Evolutionary conservation across 148 eudicot species (phyloP).

Genomic region (Chenopodium album): DNA sequence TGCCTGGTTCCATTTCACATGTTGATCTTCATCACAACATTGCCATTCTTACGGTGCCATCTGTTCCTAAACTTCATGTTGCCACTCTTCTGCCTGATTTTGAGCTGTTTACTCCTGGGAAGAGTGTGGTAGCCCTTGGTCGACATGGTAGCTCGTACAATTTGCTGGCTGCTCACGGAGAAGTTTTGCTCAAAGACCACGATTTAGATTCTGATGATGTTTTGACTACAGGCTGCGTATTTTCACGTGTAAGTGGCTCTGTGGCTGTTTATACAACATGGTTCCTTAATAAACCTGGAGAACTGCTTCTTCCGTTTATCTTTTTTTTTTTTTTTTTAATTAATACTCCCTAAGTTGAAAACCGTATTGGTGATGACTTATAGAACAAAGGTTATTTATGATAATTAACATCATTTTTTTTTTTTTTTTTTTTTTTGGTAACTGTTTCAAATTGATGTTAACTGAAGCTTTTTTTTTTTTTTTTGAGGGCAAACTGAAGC

Average conservation of each 20-base stretch:
- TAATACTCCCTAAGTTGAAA: too few species aligned
- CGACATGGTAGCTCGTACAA: neutral
- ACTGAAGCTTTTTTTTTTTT: too few species aligned
- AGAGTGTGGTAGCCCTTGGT: constrained; percentile 7
- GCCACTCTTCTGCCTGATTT: neutral
- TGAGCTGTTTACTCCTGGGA: neutral
- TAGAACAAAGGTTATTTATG: too few species aligned
- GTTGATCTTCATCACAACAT: constrained; percentile 13
- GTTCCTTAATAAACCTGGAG: too few species aligned
- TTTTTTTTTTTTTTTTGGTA: too few species aligned
- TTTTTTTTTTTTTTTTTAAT: too few species aligned
- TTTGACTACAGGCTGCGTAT: neutral
- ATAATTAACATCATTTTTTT: too few species aligned
- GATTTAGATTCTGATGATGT: constrained; percentile 3
- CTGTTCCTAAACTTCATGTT: neutral
- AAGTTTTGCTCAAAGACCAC: neutral
- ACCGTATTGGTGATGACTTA: too few species aligned
- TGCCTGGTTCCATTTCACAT: neutral
- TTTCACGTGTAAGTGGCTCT: neutral
- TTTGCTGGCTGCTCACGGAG: neutral
- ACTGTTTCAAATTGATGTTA: too few species aligned
- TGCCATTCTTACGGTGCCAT: neutral
- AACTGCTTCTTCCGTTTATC: neutral
- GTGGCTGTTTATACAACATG: too few species aligned
- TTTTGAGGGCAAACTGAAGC: too few species aligned